A percentile compares a stretch with the other conserved stretches of the same genome.
Conservation (phyloP, 2,329 filamentous ascomycete species). For the Ascochyta pisi region DNA sequence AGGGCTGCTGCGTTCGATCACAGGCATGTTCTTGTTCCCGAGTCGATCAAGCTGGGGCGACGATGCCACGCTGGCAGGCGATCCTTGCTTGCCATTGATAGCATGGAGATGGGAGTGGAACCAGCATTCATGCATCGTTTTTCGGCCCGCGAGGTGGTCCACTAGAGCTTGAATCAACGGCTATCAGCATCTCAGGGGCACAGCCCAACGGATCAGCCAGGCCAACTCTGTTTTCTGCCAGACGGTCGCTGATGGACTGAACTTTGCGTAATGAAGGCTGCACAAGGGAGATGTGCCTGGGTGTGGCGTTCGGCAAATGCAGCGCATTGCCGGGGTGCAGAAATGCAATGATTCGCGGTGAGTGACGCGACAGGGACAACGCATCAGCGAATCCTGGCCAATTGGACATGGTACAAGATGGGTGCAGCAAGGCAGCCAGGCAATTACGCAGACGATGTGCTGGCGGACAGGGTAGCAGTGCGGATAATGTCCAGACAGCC, state of each 20-base stretch:
- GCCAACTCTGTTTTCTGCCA: not conserved
- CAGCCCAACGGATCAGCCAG: slow-evolving; percentile 1
- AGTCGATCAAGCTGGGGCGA: slow-evolving; percentile 7
- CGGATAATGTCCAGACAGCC: slow-evolving; percentile 1
- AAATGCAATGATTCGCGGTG: slow-evolving; percentile 23
- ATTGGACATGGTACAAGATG: slow-evolving; percentile 12
- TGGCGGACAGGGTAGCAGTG: slow-evolving; percentile 9
- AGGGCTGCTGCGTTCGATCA: not conserved
- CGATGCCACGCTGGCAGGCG: slow-evolving; percentile 17
- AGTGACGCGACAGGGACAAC: slow-evolving; percentile 37
- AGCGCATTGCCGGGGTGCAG: slow-evolving; percentile 1
- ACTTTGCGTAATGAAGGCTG: slow-evolving; percentile 5
- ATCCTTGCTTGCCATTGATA: slow-evolving; percentile 16
- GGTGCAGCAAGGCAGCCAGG: slow-evolving; percentile 12
- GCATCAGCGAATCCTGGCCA: slow-evolving; percentile 27
- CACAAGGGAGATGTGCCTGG: slow-evolving; percentile 14
- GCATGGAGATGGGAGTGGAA: slow-evolving; percentile 14
- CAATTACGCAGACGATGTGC: slow-evolving; percentile 10
- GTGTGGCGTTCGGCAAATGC: slow-evolving; percentile 18
- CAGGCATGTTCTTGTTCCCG: not conserved
- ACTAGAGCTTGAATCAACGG: slow-evolving; percentile 17
- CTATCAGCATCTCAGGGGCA: slow-evolving; percentile 19
- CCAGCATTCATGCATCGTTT: slow-evolving; percentile 10
- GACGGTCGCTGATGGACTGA: slow-evolving; percentile 3
- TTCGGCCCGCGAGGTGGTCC: slow-evolving; percentile 10